These are phyloP conservation scores for Trichoderma hamatum DNA, from an alignment of 2,329 filamentous ascomycete species.

Conservation along the genomic window DNA sequence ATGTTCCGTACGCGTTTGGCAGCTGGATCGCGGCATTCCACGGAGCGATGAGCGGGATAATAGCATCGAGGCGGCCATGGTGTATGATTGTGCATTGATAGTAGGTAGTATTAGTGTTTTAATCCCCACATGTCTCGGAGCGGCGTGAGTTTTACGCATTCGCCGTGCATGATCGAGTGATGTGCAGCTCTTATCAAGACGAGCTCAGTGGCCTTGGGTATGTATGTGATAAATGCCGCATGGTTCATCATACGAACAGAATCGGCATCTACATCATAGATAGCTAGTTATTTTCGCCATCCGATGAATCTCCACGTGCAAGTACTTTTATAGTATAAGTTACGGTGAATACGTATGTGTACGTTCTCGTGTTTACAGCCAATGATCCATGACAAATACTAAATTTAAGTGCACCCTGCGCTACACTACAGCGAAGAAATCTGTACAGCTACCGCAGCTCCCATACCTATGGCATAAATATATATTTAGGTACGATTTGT, in stretches of 20 bases:
- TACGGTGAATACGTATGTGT: no score
- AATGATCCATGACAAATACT: no score
- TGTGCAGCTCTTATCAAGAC: not conserved
- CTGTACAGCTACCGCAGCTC: no score
- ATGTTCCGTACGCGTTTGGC: constrained; percentile 17
- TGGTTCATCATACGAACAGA: not conserved
- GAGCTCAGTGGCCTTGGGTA: not conserved
- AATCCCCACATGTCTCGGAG: not conserved
- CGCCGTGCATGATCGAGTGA: not conserved
- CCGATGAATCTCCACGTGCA: not conserved
- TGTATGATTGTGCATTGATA: not conserved
- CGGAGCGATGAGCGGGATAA: not conserved
- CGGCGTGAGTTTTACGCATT: constrained; percentile 1
- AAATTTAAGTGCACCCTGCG: no score
- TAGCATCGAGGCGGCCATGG: not conserved
- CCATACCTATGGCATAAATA: no score
- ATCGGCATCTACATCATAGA: not conserved
- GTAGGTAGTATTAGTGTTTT: not conserved
- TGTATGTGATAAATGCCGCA: not conserved
- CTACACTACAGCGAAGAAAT: no score
- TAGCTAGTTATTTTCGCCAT: not conserved
- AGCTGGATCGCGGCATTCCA: not conserved
- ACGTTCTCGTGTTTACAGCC: no score
- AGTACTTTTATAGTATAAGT: no score
- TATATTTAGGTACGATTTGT: no score